These are phyloP conservation scores for Didymella keratinophila DNA, from an alignment of 2,329 filamentous ascomycete species.

Conservation along the genomic window DNA sequence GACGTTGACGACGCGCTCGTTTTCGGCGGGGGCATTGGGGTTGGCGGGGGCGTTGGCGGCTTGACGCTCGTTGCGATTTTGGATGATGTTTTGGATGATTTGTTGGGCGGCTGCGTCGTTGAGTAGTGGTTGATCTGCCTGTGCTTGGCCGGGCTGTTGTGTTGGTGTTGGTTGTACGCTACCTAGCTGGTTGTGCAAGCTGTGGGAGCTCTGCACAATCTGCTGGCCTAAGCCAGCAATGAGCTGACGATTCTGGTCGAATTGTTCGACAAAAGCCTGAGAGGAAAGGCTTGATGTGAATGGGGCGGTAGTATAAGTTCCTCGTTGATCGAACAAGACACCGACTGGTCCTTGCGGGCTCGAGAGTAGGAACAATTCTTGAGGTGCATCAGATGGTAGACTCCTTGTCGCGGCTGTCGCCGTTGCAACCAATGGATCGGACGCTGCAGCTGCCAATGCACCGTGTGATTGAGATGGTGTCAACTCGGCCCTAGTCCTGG, in stretches of 20 bases:
- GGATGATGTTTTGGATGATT: conserved; percentile 24
- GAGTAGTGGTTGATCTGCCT: conserved; percentile 18
- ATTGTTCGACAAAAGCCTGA: conserved; percentile 45
- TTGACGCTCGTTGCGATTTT: conserved; percentile 21
- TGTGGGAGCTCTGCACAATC: conserved; percentile 31
- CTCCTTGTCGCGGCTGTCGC: conserved; percentile 16
- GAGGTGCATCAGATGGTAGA: conserved; percentile 29
- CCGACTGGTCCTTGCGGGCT: conserved; percentile 49
- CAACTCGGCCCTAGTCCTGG: background rate
- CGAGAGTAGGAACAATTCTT: conserved; percentile 48
- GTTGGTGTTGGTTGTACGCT: conserved; percentile 30
- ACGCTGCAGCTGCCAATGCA: conserved; percentile 8
- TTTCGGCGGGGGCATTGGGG: conserved; percentile 26
- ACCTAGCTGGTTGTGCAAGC: conserved; percentile 31
- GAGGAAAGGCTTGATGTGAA: conserved; percentile 39
- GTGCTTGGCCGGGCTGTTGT: conserved; percentile 25
- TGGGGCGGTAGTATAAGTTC: conserved; percentile 46
- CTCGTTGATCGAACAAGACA: conserved; percentile 46
- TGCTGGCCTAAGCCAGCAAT: conserved; percentile 43
- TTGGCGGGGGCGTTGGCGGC: conserved; percentile 22
- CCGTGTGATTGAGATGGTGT: conserved; percentile 6
- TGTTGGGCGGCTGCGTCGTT: conserved; percentile 21
- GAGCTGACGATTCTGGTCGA: conserved; percentile 44
- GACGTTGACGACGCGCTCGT: conserved; percentile 39
- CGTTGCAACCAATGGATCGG: conserved; percentile 14